Conservation (phyloP, 495 filamentous ascomycete genomes). For the Daldinia decipiens region DNA sequence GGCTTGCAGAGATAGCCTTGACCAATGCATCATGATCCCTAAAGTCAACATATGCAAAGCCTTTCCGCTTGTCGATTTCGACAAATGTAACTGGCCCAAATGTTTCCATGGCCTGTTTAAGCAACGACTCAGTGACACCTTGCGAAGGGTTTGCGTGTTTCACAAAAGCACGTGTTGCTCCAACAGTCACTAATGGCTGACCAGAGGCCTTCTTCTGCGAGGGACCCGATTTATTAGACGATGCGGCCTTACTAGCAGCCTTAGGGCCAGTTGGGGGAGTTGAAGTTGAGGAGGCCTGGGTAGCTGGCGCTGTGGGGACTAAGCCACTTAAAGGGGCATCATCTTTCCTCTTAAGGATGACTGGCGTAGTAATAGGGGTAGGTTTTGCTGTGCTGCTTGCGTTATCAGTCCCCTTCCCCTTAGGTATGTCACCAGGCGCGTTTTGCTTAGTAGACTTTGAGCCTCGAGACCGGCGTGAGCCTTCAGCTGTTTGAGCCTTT, state of each 20-base stretch:
- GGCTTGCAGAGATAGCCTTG: slow-evolving; percentile 83
- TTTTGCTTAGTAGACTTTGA: slow-evolving; percentile 51
- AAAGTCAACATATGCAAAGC: slow-evolving; percentile 92
- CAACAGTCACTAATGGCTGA: slow-evolving; percentile 56
- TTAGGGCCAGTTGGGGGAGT: slow-evolving; percentile 50
- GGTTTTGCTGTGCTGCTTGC: slow-evolving; percentile 34
- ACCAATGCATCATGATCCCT: slow-evolving; percentile 72
- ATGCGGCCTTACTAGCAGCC: slow-evolving; percentile 42
- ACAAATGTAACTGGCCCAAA: slow-evolving; percentile 79
- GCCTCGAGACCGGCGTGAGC: slow-evolving; percentile 41
- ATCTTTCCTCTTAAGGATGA: slow-evolving; percentile 47
- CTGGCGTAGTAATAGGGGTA: slow-evolving; percentile 40
- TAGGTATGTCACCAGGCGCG: slow-evolving; percentile 40
- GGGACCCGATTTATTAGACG: slow-evolving; percentile 28
- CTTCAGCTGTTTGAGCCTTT: slow-evolving; percentile 43
- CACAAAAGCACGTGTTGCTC: slow-evolving; percentile 84
- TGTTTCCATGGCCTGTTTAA: slow-evolving; percentile 73
- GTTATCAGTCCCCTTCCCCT: slow-evolving; percentile 45
- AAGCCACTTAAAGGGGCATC: slow-evolving; percentile 34
- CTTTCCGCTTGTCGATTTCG: slow-evolving; percentile 92
- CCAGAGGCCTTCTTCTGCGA: slow-evolving; percentile 41
- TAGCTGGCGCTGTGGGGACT: slow-evolving; percentile 44
- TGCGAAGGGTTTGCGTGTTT: slow-evolving; percentile 94
- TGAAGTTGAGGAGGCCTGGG: slow-evolving; percentile 47
- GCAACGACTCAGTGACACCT: slow-evolving; percentile 82